phyloP scores from a whole-genome alignment of 169 alveolate species.

The Eimeria acervulina region DNA sequence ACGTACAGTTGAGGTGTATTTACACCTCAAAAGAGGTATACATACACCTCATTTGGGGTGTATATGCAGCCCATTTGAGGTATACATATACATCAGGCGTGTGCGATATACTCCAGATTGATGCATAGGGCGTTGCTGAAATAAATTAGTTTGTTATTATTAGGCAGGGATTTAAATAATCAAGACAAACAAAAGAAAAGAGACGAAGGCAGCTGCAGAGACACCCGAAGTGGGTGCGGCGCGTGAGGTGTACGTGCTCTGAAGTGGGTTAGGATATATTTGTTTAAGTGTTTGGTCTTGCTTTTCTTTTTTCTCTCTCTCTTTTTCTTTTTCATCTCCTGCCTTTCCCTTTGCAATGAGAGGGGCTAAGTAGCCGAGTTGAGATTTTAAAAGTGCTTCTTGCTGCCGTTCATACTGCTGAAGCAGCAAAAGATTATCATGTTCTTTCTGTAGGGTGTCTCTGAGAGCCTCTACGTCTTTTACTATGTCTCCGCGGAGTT shows the following conservation, averaged over 20 bases:
- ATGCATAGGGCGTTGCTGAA: too few species aligned
- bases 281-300: neutral
- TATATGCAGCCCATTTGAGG: too few species aligned
- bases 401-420: neutral
- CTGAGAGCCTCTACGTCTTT: slow-evolving; percentile 33
- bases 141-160: neutral
- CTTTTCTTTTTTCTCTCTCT: neutral
- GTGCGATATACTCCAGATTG: neutral
- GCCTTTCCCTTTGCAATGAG: neutral
- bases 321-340: neutral
- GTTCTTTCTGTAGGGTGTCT: slow-evolving; percentile 6
- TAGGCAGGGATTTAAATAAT: neutral
- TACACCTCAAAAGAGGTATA: neutral
- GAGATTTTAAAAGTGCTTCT: slow-evolving; percentile 1
- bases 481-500: neutral
- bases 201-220: neutral
- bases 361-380: slow-evolving; percentile 17
- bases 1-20: neutral
- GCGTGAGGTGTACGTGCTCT: neutral
- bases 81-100: neutral
- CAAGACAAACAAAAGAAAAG: neutral
- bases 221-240: neutral
- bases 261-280: neutral
- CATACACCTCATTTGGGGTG: too few species aligned
- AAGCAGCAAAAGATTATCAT: neutral